Percentiles rank a stretch among this genome's conserved stretches.
Conservation (phyloP, 2,329 filamentous ascomycete species). For the Fusarium citri region DNA sequence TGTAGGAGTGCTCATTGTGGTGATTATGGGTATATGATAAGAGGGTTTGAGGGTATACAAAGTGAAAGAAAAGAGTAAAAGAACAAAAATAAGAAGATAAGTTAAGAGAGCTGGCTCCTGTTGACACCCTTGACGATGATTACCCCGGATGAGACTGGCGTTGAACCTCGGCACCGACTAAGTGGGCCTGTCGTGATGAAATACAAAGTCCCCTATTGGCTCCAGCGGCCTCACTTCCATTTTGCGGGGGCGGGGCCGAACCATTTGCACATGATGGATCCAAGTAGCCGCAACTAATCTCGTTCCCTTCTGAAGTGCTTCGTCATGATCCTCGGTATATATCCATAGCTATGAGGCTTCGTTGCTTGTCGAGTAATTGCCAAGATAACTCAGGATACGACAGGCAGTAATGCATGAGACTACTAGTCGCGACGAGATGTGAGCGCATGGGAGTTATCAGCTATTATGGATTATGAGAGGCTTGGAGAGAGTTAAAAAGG, state of each 20-base stretch:
- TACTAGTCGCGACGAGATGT: no score
- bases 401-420: background rate
- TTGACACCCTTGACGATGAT: slow-evolving; percentile 8
- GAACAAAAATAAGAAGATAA: background rate
- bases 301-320: slow-evolving; percentile 29
- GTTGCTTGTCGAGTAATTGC: background rate
- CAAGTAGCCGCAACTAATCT: background rate
- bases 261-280: slow-evolving; percentile 28
- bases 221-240: slow-evolving; percentile 27
- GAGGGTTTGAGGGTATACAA: background rate
- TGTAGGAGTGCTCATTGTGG: slow-evolving; percentile 49
- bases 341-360: no score
- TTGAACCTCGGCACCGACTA: slow-evolving; percentile 41
- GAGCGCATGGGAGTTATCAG: no score
- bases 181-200: slow-evolving; percentile 32
- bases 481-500: background rate
- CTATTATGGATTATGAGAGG: no score
- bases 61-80: background rate
- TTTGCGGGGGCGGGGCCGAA: slow-evolving; percentile 41
- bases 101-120: background rate
- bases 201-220: slow-evolving; percentile 30
- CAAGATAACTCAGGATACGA: background rate
- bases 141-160: slow-evolving; percentile 29
- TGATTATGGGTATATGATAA: background rate
- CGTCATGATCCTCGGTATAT: slow-evolving; percentile 12